Conservation (phyloP, 352 stramenopile genomes). For the Achlya hypogyna region DNA sequence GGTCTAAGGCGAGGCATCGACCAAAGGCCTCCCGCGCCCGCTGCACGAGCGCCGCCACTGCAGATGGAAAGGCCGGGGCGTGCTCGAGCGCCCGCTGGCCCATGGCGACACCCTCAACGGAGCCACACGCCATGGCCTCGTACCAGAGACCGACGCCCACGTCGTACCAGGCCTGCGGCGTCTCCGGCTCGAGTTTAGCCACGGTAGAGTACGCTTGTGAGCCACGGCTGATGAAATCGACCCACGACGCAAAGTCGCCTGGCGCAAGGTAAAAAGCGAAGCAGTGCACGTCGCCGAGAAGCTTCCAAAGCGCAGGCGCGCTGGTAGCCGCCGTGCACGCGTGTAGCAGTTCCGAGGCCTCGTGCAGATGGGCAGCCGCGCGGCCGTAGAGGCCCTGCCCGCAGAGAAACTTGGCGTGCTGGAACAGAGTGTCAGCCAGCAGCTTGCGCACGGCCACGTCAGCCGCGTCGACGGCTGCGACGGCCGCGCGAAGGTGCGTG, state of each 20-base stretch:
- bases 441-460: conserved; percentile 41
- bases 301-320: conserved; percentile 31
- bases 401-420: conserved; percentile 67
- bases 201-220: conserved; percentile 44
- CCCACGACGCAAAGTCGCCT: conserved; percentile 47
- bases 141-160: conserved; percentile 72
- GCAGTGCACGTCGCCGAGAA: conserved; percentile 71
- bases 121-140: conserved; percentile 45
- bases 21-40: conserved; percentile 36
- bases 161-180: conserved; percentile 42
- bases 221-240: conserved; percentile 49
- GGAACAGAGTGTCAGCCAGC: conserved; percentile 60
- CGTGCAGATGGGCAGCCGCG: conserved; percentile 46
- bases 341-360: conserved; percentile 42
- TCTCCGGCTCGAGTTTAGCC: conserved; percentile 15
- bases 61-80: background rate
- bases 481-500: conserved; percentile 24
- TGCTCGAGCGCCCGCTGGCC: conserved; percentile 35
- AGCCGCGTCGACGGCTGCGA: conserved; percentile 15
- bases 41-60: conserved; percentile 24
- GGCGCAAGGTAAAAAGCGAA: conserved; percentile 79
- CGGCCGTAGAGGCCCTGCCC: conserved; percentile 66
- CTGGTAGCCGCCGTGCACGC: background rate
- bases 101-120: conserved; percentile 24
- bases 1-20: conserved; percentile 35